Conservation (phyloP, 2,329 filamentous ascomycete species). For the Ophiostoma australiae region DNA sequence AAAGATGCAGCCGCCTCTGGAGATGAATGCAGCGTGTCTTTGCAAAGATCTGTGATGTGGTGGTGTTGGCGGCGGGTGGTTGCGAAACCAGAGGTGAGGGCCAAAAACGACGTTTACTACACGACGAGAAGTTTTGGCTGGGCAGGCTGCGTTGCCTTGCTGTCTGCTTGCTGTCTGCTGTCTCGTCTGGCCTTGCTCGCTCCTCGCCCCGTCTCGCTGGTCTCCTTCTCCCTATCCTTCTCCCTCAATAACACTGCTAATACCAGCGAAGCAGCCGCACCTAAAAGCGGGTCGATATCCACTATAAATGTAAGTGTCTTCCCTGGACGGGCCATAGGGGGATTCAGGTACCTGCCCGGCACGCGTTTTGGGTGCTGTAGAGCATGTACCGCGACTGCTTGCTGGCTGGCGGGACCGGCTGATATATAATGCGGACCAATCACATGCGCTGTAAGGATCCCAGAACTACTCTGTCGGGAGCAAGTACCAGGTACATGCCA, state of each 20-base stretch:
- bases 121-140: conserved; percentile 12
- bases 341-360: conserved; percentile 1
- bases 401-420: conserved; percentile 21
- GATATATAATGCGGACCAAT: conserved; percentile 29
- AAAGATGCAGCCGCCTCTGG: neutral
- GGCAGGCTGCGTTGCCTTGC: neutral
- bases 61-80: neutral
- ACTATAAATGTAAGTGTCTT: conserved; percentile 20
- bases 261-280: conserved; percentile 28
- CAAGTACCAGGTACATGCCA: conserved; percentile 25
- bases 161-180: neutral
- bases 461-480: neutral
- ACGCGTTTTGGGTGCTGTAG: neutral
- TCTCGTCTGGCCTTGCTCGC: neutral
- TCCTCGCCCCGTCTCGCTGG: conserved; percentile 4
- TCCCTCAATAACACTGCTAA: conserved; percentile 28
- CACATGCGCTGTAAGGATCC: conserved; percentile 10
- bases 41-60: neutral
- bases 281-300: conserved; percentile 18
- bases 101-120: conserved; percentile 14
- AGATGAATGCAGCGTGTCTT: neutral
- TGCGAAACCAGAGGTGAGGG: conserved; percentile 2
- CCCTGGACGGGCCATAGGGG: neutral
- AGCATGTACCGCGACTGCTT: neutral
- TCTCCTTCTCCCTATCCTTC: conserved; percentile 16